Conservation (phyloP, 805 yeast species). For the Maudiozyma pseudohumilis region DNA sequence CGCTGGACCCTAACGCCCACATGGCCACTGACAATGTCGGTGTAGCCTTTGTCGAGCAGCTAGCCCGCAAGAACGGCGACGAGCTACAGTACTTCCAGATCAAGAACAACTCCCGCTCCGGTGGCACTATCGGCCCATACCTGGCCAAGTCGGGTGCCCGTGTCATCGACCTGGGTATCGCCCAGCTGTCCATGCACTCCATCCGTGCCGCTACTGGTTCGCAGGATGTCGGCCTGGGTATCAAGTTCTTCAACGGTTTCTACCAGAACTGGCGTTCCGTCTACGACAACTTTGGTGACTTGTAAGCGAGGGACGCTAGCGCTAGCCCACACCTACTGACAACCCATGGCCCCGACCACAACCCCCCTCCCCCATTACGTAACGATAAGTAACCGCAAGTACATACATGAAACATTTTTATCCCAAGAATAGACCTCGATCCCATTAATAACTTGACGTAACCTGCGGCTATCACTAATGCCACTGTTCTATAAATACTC, state of each 20-base stretch:
- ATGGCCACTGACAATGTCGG: conserved; percentile 79
- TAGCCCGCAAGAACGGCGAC: conserved; percentile 58
- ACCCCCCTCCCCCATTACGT: too few species aligned
- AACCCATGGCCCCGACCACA: too few species aligned
- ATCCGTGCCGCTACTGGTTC: conserved; percentile 75
- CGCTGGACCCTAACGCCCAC: conserved; percentile 70
- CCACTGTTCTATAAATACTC: too few species aligned
- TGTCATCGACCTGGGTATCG: conserved; percentile 72
- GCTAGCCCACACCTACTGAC: too few species aligned
- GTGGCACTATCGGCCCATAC: conserved; percentile 82
- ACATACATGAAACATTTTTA: too few species aligned
- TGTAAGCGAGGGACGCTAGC: too few species aligned
- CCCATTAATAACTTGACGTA: too few species aligned
- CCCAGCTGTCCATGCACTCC: conserved; percentile 81
- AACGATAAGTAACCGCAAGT: too few species aligned
- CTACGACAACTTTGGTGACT: conserved; percentile 42
- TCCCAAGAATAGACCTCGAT: too few species aligned
- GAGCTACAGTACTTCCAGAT: conserved; percentile 73
- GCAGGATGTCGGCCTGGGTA: conserved; percentile 65
- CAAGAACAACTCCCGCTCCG: conserved; percentile 75
- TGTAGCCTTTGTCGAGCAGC: conserved; percentile 55
- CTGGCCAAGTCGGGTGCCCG: conserved; percentile 59
- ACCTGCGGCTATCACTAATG: too few species aligned
- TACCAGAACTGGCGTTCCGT: conserved; percentile 56
- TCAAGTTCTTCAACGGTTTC: conserved; percentile 62